Evolutionary conservation across 257 asterid genomes (phyloP).

Genomic region (Petrea volubilis): DNA sequence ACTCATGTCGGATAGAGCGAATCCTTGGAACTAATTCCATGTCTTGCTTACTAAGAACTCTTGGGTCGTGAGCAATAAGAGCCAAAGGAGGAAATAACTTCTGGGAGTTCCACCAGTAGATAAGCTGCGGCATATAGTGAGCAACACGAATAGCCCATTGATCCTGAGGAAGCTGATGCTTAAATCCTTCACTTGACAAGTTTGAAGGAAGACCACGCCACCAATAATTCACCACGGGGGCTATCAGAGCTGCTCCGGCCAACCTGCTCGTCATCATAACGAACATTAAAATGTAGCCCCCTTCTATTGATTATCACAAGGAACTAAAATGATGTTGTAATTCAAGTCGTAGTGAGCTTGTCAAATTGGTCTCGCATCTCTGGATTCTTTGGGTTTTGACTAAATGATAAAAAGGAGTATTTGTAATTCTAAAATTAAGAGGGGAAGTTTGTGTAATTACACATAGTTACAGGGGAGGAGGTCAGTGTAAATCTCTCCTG

Average conservation of each 20-base stretch:
- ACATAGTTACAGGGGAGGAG: no score
- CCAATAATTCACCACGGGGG: conserved; percentile 74
- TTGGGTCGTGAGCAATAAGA: conserved; percentile 33
- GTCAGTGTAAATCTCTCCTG: no score
- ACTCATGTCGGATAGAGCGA: conserved; percentile 20
- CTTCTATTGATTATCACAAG: no score
- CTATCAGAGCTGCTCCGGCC: conserved; percentile 70
- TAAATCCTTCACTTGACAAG: conserved; percentile 47
- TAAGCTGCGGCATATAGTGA: conserved; percentile 70
- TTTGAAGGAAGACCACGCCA: conserved; percentile 71
- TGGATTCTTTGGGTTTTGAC: no score
- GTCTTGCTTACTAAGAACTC: conserved; percentile 52
- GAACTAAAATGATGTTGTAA: no score
- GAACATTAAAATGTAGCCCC: neutral
- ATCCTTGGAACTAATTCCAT: conserved; percentile 40
- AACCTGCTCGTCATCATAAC: conserved; percentile 42
- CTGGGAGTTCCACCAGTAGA: conserved; percentile 79
- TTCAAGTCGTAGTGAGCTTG: no score
- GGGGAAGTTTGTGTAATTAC: no score
- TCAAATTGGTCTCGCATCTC: no score
- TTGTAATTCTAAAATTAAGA: no score
- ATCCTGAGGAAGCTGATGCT: conserved; percentile 48
- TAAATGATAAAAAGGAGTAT: no score
- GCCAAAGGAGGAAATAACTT: conserved; percentile 50
- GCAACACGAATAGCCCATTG: conserved; percentile 74